A percentile compares a stretch with the other conserved stretches of the same genome.
Conservation (phyloP, 108 stramenopile species). For the Schizochytrium sp. region DNA sequence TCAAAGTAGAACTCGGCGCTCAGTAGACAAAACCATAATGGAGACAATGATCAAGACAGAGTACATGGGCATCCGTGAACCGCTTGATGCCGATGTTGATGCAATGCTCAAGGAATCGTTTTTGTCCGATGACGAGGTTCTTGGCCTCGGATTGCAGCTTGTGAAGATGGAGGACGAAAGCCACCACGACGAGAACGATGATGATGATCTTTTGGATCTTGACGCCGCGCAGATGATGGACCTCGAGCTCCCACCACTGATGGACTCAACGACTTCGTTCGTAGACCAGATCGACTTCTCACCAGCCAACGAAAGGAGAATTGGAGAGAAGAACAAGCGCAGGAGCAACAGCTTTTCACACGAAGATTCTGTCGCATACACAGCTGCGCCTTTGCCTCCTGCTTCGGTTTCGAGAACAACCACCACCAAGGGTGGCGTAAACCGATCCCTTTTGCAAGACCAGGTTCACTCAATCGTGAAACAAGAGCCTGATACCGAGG, state of each 20-base stretch:
- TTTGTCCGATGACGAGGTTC: constrained; percentile 32
- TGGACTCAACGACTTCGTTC: constrained; percentile 20
- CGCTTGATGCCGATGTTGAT: constrained; percentile 36
- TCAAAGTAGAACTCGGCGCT: too few species aligned
- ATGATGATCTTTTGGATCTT: constrained; percentile 13
- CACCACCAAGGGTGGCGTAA: not conserved
- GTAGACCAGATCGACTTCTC: not conserved
- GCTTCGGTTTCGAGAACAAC: not conserved
- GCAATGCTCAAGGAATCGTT: constrained; percentile 43
- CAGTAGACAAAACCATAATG: not conserved
- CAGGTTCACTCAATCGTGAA: not conserved
- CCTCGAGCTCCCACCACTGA: not conserved
- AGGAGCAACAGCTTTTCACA: not conserved
- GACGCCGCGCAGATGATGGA: not conserved
- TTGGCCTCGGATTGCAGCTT: constrained; percentile 19
- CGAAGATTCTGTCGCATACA: not conserved
- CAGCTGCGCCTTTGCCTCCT: not conserved
- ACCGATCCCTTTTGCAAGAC: not conserved
- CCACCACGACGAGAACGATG: not conserved
- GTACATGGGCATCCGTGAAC: not conserved
- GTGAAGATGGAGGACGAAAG: constrained; percentile 35
- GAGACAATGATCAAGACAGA: not conserved
- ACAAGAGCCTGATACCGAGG: not conserved
- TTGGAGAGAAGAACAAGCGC: constrained; percentile 41
- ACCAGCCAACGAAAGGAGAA: not conserved